Evolutionary conservation across 176 grass and related monocot species (phyloP), one percentile per base, ranked within the genome.

Genomic region (Panicum miliaceum): DNA sequence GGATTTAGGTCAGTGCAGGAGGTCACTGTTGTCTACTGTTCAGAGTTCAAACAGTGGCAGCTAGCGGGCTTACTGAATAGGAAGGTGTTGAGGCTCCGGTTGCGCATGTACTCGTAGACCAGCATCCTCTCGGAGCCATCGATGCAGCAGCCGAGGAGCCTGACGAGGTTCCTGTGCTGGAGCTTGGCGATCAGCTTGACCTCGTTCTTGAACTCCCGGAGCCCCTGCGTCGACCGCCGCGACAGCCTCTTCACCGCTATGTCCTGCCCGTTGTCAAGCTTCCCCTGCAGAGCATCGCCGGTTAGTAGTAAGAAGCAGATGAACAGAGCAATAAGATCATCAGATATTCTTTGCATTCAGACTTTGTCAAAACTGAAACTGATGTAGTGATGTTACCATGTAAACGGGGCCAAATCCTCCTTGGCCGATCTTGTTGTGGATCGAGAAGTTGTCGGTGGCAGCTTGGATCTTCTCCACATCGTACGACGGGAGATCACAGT

Each of bases 61-160:
- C 40, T 41, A 41, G 42, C 57, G 18, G 51, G 47, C 80, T 70
- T 66, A 92, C 93, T 84, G 37, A 95, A 95, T 22, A 95, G 87
- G 74, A 95, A 84, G 59, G 82, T 89, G 82, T 95, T 85, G 81
- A 95, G 87, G 78, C 90, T 95, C 73, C 75, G 71, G 64, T 95
- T 92, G 72, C 81, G 68, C 93, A 95, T 92, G 83, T 90, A 95
- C 84, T 92, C 93, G 65, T 95, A 94, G 20, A 95, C 74, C 26
- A 92, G 64, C 74, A 90, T 95, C 79, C 82, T 82, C 82, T 95
- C 93, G 46, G 76, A 67, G 38, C 90, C 85, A 26, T 92, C 82
- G 32, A 88, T 90, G 71, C 92, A 92, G 81, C 73, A 94, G 26
- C 92, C 92, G 4, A 92, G 70, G 19, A 94, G 78, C 47, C 90